These are phyloP conservation scores for Solioccasus polychromus DNA, from an alignment of 768 basidiomycete genomes.

Conservation along the genomic window DNA sequence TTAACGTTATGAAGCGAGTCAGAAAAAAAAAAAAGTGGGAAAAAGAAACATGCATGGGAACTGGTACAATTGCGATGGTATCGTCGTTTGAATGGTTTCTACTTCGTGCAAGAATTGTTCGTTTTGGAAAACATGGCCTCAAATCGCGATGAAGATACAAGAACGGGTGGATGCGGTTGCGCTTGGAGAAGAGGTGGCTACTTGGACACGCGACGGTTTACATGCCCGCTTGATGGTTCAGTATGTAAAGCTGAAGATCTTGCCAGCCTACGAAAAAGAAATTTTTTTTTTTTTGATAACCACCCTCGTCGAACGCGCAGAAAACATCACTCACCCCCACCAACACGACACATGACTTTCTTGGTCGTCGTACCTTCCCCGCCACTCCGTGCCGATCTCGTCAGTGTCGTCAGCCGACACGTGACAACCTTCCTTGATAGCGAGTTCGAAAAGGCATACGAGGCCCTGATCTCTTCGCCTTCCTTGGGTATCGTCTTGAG, in stretches of 20 bases:
- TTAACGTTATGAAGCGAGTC: constrained; percentile 5
- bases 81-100: constrained; percentile 27
- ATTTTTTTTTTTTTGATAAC: no score
- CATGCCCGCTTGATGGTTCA: constrained; percentile 73
- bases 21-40: constrained; percentile 1
- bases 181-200: no score
- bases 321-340: constrained; percentile 60
- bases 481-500: constrained; percentile 61
- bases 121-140: constrained; percentile 10
- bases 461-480: constrained; percentile 78
- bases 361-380: constrained; percentile 49
- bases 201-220: constrained; percentile 21
- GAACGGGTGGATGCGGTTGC: background rate
- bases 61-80: constrained; percentile 28
- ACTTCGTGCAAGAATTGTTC: constrained; percentile 25
- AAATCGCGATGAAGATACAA: background rate
- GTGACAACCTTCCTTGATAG: constrained; percentile 73
- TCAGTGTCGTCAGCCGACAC: constrained; percentile 76
- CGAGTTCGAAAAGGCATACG: constrained; percentile 77
- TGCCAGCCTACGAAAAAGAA: constrained; percentile 84
- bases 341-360: constrained; percentile 91
- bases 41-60: constrained; percentile 17
- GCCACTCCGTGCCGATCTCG: constrained; percentile 49
- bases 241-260: constrained; percentile 71
- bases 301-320: no score